Evolutionary conservation across 768 basidiomycete species (phyloP), one percentile per base, ranked within the genome.

Genomic region (Mycena capillaripes): DNA sequence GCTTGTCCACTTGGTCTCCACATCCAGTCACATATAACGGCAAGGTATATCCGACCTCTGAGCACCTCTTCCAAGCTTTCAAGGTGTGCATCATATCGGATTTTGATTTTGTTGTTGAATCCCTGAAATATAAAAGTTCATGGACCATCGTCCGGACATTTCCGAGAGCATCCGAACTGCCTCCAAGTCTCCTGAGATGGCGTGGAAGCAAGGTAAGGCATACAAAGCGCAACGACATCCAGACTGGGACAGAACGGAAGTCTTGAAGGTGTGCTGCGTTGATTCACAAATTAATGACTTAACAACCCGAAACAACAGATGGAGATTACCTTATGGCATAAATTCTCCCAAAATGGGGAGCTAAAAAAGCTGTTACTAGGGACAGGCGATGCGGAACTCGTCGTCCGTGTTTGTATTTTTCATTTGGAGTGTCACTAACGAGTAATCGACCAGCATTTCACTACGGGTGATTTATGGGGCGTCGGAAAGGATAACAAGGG

Each of bases 61-160:
- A 89, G 69, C 89, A 89, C 79, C 77, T 89, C 8, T 89, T 86
- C 66, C 88, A 89, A 67, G 82, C 87, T 21, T 76, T 87, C 77
- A 89, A 88, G 77, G 86, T 85, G 42, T 6, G 72, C 8, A 25
- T 25, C 7, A 53, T 30, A 53, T 38, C 38, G 2, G 9, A n/a
- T n/a, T n/a, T 8, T 38, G 38, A 10, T 38, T 11, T 38, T 10
- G 38, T 10, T 38, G 10, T 38, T 2, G 3, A 38, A 10, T 38
- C 9, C 10, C 38, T 11, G 3, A 38, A 3, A 38, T 38, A 16
- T 16, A 10, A 38, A 11, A 25, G 23, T 44, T 44, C 42, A 44
- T 60, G 27, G 27, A 58, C 32, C 38, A 29, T 42, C 69, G 69
- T 0, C 61, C 69, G 3, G 56, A 70, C 25, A 57, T 70, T n/a